Percentiles rank a stretch among this genome's conserved stretches.
Conservation (phyloP, 768 basidiomycete genomes). For the Steccherinum ochraceum region DNA sequence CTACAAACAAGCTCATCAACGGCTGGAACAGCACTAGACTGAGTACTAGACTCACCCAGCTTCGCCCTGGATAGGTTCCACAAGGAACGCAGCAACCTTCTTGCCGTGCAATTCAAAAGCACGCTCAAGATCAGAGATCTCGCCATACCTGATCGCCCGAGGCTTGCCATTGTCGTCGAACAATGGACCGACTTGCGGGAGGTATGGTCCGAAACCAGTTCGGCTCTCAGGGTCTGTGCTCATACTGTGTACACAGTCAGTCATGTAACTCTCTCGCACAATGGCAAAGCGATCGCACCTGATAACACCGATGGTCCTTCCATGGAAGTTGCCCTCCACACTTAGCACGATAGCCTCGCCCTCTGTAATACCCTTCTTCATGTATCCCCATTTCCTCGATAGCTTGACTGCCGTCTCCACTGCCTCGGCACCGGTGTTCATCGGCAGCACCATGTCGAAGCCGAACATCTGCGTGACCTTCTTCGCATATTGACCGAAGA, state of each 20-base stretch:
- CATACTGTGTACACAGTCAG: conserved; percentile 47
- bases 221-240: conserved; percentile 91
- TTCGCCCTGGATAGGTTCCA: conserved; percentile 99
- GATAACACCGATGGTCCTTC: conserved; percentile 84
- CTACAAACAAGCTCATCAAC: conserved; percentile 31
- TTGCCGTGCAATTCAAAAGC: conserved; percentile 78
- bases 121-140: conserved; percentile 72
- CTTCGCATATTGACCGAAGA: conserved; percentile 87
- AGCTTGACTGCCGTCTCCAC: conserved; percentile 97
- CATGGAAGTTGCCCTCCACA: conserved; percentile 92
- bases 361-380: conserved; percentile 72
- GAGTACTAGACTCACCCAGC: conserved; percentile 62
- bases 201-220: conserved; percentile 86
- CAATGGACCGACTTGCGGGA: conserved; percentile 77
- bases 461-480: conserved; percentile 78
- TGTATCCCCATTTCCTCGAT: conserved; percentile 95
- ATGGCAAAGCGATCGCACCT: conserved; percentile 32
- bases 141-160: conserved; percentile 74
- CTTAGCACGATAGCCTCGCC: conserved; percentile 84
- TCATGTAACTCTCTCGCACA: not conserved
- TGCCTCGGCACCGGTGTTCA: conserved; percentile 99
- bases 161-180: conserved; percentile 46
- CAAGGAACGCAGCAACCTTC: conserved; percentile 85
- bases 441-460: conserved; percentile 94
- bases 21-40: too few relatives aligned